These are phyloP conservation scores for Colletotrichum graminicola DNA, from an alignment of 2,329 filamentous ascomycete species.

Conservation along the genomic window DNA sequence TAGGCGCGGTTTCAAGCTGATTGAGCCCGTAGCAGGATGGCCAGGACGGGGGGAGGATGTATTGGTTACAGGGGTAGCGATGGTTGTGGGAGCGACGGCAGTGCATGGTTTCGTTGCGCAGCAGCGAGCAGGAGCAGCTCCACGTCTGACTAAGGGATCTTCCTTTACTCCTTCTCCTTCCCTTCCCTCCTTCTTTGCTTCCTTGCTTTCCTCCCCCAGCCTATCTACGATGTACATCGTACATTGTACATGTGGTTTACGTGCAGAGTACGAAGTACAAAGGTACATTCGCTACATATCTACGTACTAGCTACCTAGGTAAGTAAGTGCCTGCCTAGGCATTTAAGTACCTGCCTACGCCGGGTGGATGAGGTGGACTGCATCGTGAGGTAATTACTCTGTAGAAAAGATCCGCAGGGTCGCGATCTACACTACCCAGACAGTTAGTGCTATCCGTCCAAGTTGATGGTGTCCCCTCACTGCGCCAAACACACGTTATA, in stretches of 20 bases:
- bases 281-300: neutral
- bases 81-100: constrained; percentile 27
- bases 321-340: neutral
- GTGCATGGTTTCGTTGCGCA: constrained; percentile 20
- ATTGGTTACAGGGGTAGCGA: constrained; percentile 31
- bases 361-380: neutral
- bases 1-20: constrained; percentile 40
- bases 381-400: neutral
- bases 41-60: constrained; percentile 17
- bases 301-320: neutral
- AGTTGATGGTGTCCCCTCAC: neutral
- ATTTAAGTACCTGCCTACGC: neutral
- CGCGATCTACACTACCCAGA: neutral
- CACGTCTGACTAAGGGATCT: neutral
- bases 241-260: neutral
- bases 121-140: constrained; percentile 13
- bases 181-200: neutral
- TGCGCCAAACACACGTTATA: constrained; percentile 12
- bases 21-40: constrained; percentile 37
- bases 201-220: too few relatives aligned
- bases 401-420: constrained; percentile 7
- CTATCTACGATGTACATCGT: too few relatives aligned
- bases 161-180: neutral
- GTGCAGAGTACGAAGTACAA: neutral
- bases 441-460: neutral